Percentiles rank a stretch among this genome's conserved stretches.
These are phyloP conservation scores for Sclerotinia trifoliorum DNA, from an alignment of 2,329 filamentous ascomycete genomes.

Conservation along the genomic window DNA sequence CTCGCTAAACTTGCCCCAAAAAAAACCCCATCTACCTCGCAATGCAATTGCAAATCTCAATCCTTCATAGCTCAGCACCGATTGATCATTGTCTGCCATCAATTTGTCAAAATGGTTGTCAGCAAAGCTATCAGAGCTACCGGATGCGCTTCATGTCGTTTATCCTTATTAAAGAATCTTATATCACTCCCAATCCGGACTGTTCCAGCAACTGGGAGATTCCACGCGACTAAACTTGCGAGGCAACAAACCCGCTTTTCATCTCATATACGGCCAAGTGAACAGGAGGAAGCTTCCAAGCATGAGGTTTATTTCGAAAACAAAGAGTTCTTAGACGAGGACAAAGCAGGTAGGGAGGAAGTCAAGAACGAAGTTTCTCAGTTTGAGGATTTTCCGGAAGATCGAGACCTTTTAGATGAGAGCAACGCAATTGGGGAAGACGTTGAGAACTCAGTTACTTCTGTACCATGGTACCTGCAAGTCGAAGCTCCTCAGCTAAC, in stretches of 20 bases:
- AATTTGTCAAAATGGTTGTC: slow-evolving; percentile 32
- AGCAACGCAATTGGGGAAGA: slow-evolving; percentile 26
- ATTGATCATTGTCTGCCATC: not conserved
- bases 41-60: not conserved
- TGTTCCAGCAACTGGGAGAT: slow-evolving; percentile 1
- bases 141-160: slow-evolving; percentile 39
- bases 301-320: not conserved
- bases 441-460: slow-evolving; percentile 27
- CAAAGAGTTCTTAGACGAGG: not conserved
- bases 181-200: slow-evolving; percentile 32
- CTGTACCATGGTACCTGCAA: slow-evolving; percentile 82
- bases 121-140: slow-evolving; percentile 35
- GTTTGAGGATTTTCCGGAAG: not conserved
- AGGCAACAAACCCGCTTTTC: slow-evolving; percentile 25
- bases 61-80: too few relatives aligned
- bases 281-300: not conserved
- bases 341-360: not conserved
- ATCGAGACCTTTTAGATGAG: not conserved
- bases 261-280: slow-evolving; percentile 23
- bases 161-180: slow-evolving; percentile 35
- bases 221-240: not conserved
- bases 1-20: slow-evolving; percentile 7
- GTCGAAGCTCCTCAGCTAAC: slow-evolving; percentile 51
- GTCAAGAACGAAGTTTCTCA: not conserved
- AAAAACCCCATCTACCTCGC: not conserved